phyloP scores from a whole-genome alignment of 768 basidiomycete species.

The Tephrocybe sp. region DNA sequence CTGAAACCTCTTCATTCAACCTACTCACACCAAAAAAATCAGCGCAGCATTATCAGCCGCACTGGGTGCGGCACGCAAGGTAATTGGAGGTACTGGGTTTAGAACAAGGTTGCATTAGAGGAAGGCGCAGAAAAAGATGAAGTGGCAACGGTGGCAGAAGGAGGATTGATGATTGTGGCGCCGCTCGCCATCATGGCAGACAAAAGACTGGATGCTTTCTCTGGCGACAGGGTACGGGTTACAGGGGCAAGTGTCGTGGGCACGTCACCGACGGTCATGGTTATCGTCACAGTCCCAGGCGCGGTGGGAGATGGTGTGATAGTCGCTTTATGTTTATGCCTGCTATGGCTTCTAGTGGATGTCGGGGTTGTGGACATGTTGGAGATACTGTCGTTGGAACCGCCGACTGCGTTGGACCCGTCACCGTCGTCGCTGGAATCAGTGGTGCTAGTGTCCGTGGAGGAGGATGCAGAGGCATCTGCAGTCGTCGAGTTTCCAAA shows the following conservation, averaged over 20 bases:
- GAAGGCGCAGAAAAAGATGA: too few relatives aligned
- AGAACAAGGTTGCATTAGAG: too few relatives aligned
- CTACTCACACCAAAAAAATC: too few relatives aligned
- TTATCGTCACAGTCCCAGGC: constrained; percentile 28
- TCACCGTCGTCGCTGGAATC: background rate
- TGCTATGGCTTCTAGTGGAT: background rate
- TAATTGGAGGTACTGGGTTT: too few relatives aligned
- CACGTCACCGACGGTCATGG: constrained; percentile 26
- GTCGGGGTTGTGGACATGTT: background rate
- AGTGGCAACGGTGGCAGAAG: too few relatives aligned
- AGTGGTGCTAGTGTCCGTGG: constrained; percentile 15
- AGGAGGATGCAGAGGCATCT: background rate
- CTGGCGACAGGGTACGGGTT: constrained; percentile 44
- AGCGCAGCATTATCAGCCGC: too few relatives aligned
- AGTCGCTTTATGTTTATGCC: too few relatives aligned
- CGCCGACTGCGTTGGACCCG: background rate
- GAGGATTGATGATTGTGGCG: constrained; percentile 14
- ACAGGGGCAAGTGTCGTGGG: constrained; percentile 30
- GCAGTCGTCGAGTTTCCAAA: constrained; percentile 21
- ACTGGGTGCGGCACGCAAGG: too few relatives aligned
- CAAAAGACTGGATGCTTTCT: constrained; percentile 40
- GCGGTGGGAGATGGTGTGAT: background rate
- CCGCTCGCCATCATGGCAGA: constrained; percentile 34
- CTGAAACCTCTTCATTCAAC: too few relatives aligned
- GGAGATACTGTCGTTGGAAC: background rate